phyloP scores from a whole-genome alignment of 371 early-diverging fungal genomes.

The Zychaea mexicana region DNA sequence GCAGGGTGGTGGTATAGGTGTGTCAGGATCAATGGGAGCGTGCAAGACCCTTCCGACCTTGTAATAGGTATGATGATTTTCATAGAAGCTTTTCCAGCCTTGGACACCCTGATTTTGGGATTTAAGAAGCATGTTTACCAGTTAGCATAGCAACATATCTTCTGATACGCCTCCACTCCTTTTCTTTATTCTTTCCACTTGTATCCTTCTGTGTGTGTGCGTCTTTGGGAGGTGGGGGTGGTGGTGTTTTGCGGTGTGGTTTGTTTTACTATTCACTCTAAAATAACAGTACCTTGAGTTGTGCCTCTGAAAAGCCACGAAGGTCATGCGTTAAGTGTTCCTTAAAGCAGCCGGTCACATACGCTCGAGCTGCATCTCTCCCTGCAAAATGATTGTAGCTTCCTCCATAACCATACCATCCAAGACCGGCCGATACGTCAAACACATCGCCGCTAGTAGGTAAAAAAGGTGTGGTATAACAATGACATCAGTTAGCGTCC shows the following conservation, averaged over 20 bases:
- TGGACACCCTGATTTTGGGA: slow-evolving; percentile 55
- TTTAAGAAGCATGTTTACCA: no score
- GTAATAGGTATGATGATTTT: slow-evolving; percentile 81
- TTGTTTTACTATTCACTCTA: no score
- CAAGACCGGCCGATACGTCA: slow-evolving; percentile 76
- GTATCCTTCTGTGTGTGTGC: no score
- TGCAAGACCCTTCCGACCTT: slow-evolving; percentile 84
- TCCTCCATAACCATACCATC: slow-evolving; percentile 82
- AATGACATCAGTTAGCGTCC: neutral
- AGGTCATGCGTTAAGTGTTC: slow-evolving; percentile 93
- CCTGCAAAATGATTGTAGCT: slow-evolving; percentile 93
- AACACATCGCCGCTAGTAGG: slow-evolving; percentile 78
- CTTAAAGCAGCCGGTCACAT: slow-evolving; percentile 92
- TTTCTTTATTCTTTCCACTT: neutral
- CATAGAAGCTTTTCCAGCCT: slow-evolving; percentile 91
- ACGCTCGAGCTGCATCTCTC: slow-evolving; percentile 91
- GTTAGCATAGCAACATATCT: slow-evolving; percentile 5
- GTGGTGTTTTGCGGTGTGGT: no score
- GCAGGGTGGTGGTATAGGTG: slow-evolving; percentile 76
- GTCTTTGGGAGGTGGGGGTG: no score
- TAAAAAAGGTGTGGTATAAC: neutral
- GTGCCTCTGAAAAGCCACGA: slow-evolving; percentile 73
- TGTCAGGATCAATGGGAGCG: slow-evolving; percentile 76
- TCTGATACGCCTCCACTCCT: neutral
- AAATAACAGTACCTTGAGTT: slow-evolving; percentile 80